A percentile compares a stretch with the other conserved stretches of the same genome.
Conservation (phyloP, 2,329 filamentous ascomycete genomes). For the Fusarium sp. region DNA sequence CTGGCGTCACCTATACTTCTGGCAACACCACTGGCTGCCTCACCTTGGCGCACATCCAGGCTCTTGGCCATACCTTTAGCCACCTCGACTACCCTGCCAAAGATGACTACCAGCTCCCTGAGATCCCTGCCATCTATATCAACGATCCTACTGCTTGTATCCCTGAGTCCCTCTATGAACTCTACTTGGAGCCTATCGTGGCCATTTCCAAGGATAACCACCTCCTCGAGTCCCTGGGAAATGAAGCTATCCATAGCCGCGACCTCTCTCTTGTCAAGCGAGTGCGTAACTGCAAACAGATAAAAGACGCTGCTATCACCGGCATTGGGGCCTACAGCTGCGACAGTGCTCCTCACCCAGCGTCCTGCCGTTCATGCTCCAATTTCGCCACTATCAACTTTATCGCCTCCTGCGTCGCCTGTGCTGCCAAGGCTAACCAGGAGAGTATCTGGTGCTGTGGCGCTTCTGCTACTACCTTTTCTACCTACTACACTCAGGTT, state of each 20-base stretch:
- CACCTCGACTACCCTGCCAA: constrained; percentile 4
- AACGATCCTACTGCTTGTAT: constrained; percentile 22
- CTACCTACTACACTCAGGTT: constrained; percentile 29
- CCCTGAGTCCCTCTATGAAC: constrained; percentile 25
- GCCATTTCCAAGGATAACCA: constrained; percentile 26
- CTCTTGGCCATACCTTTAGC: constrained; percentile 25
- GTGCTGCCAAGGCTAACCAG: constrained; percentile 26
- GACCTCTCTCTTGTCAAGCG: constrained; percentile 13
- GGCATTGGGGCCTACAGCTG: constrained; percentile 17
- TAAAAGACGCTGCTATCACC: constrained; percentile 10
- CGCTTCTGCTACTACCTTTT: constrained; percentile 21
- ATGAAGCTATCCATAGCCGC: constrained; percentile 5
- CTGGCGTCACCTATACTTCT: constrained; percentile 8
- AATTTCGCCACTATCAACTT: constrained; percentile 26
- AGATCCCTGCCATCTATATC: constrained; percentile 13
- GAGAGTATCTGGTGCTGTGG: constrained; percentile 30
- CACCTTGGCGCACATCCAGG: constrained; percentile 25
- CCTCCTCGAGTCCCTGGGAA: constrained; percentile 14
- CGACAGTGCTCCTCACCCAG: constrained; percentile 16
- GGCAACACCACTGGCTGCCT: constrained; percentile 14
- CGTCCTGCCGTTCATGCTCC: constrained; percentile 20
- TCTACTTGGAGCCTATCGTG: constrained; percentile 31
- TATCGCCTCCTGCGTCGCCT: constrained; percentile 21
- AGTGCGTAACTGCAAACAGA: constrained; percentile 17
- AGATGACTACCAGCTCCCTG: constrained; percentile 1